phyloP scores from a whole-genome alignment of 2,329 filamentous ascomycete species.

The Epicoccum sorghinum region DNA sequence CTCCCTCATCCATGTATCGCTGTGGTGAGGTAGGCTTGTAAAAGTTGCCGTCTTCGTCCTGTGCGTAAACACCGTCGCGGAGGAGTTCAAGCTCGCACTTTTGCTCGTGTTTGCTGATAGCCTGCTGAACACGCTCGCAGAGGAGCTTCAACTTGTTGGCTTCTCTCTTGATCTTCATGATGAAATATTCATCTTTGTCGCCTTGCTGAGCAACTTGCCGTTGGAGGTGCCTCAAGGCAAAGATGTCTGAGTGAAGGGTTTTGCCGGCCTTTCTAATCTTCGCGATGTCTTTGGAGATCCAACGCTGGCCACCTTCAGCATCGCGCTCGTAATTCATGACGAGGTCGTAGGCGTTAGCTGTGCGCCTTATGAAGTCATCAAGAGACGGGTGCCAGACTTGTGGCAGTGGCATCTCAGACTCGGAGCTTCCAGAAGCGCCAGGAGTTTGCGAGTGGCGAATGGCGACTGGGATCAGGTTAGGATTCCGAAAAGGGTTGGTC shows the following conservation, averaged over 20 bases:
- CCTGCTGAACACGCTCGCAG: constrained; percentile 11
- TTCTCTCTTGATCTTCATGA: constrained; percentile 8
- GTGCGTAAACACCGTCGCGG: constrained; percentile 4
- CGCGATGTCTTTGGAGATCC: constrained; percentile 19
- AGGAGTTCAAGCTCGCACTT: constrained; percentile 11
- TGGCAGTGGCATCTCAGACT: neutral
- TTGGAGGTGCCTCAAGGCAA: constrained; percentile 12
- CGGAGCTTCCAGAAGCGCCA: neutral
- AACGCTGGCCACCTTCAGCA: constrained; percentile 23
- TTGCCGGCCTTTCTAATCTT: constrained; percentile 17
- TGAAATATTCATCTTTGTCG: neutral
- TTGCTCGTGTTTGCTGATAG: constrained; percentile 11
- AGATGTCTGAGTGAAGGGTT: constrained; percentile 17
- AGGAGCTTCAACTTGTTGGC: constrained; percentile 4
- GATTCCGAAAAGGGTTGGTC: neutral
- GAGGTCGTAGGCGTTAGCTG: constrained; percentile 26
- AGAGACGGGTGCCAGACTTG: constrained; percentile 16
- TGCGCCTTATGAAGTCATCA: constrained; percentile 22
- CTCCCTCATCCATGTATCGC: neutral
- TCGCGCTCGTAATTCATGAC: constrained; percentile 24
- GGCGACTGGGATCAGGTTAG: constrained; percentile 3
- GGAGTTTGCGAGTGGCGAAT: neutral
- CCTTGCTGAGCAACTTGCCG: neutral
- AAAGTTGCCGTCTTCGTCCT: constrained; percentile 11
- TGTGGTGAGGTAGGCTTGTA: constrained; percentile 7